Percentiles rank a stretch among this genome's conserved stretches.
Evolutionary conservation across 306 rosid species (phyloP).

Genomic region (Canavalia ensiformis): DNA sequence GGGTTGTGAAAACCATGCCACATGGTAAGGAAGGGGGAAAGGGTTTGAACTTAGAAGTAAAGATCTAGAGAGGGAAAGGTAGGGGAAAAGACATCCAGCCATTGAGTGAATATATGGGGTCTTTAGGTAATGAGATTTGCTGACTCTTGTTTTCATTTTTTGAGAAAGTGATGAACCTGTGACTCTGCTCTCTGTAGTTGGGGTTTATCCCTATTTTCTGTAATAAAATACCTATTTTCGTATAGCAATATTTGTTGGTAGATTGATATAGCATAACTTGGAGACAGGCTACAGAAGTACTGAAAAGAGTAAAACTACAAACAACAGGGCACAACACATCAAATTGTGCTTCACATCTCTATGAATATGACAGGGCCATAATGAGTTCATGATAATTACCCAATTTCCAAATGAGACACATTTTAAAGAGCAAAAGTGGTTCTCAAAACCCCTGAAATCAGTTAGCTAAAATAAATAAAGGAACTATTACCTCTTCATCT

Average conservation of each 20-base stretch:
- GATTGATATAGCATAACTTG: not conserved
- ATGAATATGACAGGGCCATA: slow-evolving; percentile 25
- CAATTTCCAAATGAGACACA: slow-evolving; percentile 21
- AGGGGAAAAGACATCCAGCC: not conserved
- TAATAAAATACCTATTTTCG: slow-evolving; percentile 4
- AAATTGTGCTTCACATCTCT: not conserved
- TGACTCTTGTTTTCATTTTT: not conserved
- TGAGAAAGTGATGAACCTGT: not conserved
- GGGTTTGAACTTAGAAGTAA: not conserved
- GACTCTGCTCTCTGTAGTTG: not conserved
- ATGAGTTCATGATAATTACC: slow-evolving; percentile 19
- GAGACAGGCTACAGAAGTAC: not conserved
- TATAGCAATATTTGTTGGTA: not conserved
- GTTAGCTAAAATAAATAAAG: slow-evolving; percentile 36
- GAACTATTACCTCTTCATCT: slow-evolving; percentile 84
- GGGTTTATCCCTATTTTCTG: slow-evolving; percentile 9
- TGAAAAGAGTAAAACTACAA: slow-evolving; percentile 29
- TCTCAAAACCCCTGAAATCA: slow-evolving; percentile 37
- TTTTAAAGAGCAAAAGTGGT: slow-evolving; percentile 31
- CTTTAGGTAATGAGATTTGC: not conserved
- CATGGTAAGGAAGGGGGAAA: not conserved
- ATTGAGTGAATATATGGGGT: not conserved
- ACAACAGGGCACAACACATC: slow-evolving; percentile 9
- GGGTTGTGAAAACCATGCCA: not conserved
- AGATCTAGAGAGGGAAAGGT: not conserved